phyloP scores from a whole-genome alignment of 2,329 filamentous ascomycete species.

The Gnomoniopsis smithogilvyi region DNA sequence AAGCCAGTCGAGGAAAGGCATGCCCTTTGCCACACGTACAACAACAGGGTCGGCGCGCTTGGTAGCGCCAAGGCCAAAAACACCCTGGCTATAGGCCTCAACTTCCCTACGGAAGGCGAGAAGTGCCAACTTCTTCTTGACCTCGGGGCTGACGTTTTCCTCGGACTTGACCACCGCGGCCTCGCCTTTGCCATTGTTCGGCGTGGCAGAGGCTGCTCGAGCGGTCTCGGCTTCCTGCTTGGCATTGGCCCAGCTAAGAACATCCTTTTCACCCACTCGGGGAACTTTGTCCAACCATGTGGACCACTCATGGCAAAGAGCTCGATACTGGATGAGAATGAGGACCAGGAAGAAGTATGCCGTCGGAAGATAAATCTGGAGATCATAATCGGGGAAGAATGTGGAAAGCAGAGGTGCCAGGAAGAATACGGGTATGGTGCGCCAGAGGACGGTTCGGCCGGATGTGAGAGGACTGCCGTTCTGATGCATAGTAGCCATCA shows the following conservation, averaged over 20 bases:
- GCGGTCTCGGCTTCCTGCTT: slow-evolving; percentile 22
- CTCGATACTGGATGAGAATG: slow-evolving; percentile 50
- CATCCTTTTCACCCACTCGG: slow-evolving; percentile 44
- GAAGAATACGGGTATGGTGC: slow-evolving; percentile 52
- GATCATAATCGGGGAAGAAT: slow-evolving; percentile 48
- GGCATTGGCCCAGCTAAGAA: slow-evolving; percentile 45
- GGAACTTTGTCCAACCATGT: slow-evolving; percentile 53
- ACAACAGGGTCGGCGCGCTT: slow-evolving; percentile 21
- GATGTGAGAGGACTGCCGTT: slow-evolving; percentile 53
- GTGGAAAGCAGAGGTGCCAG: slow-evolving; percentile 55
- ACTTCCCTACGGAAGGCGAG: slow-evolving; percentile 33
- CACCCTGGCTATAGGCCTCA: slow-evolving; percentile 23
- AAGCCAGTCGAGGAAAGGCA: slow-evolving; percentile 34
- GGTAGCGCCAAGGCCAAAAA: slow-evolving; percentile 11
- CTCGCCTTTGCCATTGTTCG: not conserved
- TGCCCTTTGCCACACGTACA: slow-evolving; percentile 24
- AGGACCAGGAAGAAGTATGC: slow-evolving; percentile 50
- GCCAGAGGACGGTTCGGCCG: slow-evolving; percentile 53
- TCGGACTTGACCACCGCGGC: slow-evolving; percentile 16
- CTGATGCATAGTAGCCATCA: slow-evolving; percentile 50
- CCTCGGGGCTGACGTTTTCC: slow-evolving; percentile 17
- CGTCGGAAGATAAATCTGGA: slow-evolving; percentile 53
- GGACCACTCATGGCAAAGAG: slow-evolving; percentile 54
- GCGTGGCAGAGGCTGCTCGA: not conserved
- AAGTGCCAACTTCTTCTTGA: slow-evolving; percentile 21